Conservation (phyloP, 768 basidiomycete species). For the Hypsizygus marmoreus region DNA sequence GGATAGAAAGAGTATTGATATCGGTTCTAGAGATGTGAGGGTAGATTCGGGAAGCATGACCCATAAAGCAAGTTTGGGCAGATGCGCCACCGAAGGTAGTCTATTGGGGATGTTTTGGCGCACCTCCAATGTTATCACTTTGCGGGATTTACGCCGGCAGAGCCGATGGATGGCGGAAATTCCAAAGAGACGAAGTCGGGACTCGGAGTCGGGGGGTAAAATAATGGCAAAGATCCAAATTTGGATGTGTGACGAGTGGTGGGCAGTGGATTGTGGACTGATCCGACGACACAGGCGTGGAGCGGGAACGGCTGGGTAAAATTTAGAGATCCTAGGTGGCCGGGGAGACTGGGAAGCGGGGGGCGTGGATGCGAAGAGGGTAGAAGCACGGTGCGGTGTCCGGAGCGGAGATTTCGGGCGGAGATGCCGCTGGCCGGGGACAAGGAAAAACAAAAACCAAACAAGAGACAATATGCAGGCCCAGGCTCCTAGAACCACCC, state of each 20-base stretch:
- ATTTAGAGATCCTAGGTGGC: background rate
- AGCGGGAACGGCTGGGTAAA: background rate
- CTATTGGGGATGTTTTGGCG: background rate
- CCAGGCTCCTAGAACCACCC: background rate
- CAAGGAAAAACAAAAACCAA: constrained; percentile 14
- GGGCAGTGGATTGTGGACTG: background rate
- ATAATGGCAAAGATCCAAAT: background rate
- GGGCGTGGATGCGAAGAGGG: constrained; percentile 1
- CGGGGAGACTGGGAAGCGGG: constrained; percentile 6
- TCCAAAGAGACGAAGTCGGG: constrained; percentile 8
- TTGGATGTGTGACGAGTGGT: constrained; percentile 1
- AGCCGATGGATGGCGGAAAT: constrained; percentile 3
- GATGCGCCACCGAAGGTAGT: constrained; percentile 3
- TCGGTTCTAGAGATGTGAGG: background rate
- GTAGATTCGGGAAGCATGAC: background rate
- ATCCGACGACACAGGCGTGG: constrained; percentile 1
- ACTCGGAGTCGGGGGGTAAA: constrained; percentile 8
- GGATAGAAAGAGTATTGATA: background rate
- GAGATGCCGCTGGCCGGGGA: constrained; percentile 7
- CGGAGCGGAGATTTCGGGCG: constrained; percentile 8
- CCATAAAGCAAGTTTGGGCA: background rate
- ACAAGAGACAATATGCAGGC: constrained; percentile 19
- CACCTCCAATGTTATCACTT: background rate
- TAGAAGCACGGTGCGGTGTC: constrained; percentile 7
- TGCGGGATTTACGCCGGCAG: constrained; percentile 24